Conservation (phyloP, 768 basidiomycete genomes). For the Tylopilus sp. region DNA sequence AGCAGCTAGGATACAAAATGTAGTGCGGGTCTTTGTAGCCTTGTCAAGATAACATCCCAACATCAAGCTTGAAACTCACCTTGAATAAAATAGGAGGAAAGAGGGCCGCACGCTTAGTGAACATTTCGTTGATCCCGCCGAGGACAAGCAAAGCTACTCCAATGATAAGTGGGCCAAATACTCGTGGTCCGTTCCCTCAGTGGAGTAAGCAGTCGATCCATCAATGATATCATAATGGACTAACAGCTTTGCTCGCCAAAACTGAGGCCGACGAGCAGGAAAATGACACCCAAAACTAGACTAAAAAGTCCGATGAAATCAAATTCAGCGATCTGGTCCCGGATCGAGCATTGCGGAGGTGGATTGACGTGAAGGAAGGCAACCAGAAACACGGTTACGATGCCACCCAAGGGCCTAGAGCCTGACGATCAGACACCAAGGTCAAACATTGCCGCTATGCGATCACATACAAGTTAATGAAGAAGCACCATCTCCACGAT, state of each 20-base stretch:
- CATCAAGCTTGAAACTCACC: slow-evolving; percentile 1
- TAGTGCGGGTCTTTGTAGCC: slow-evolving; percentile 58
- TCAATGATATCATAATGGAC: slow-evolving; percentile 37
- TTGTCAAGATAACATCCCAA: not conserved
- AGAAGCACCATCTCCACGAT: slow-evolving; percentile 84
- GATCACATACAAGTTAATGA: slow-evolving; percentile 58
- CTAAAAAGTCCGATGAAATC: slow-evolving; percentile 67
- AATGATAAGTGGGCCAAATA: slow-evolving; percentile 54
- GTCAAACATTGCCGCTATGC: slow-evolving; percentile 33
- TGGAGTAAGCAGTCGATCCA: not conserved
- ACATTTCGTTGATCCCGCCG: slow-evolving; percentile 53
- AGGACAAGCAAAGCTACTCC: slow-evolving; percentile 50
- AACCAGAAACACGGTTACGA: slow-evolving; percentile 59
- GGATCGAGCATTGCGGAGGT: slow-evolving; percentile 53
- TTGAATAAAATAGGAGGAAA: slow-evolving; percentile 59
- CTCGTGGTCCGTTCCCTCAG: slow-evolving; percentile 48
- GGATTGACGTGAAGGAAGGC: slow-evolving; percentile 76
- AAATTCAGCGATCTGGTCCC: slow-evolving; percentile 56
- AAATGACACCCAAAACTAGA: slow-evolving; percentile 62
- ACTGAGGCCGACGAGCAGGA: slow-evolving; percentile 68
- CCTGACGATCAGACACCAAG: not conserved
- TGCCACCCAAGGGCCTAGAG: slow-evolving; percentile 64
- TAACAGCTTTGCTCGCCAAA: slow-evolving; percentile 61
- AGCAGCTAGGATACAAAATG: slow-evolving; percentile 51
- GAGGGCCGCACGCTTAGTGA: slow-evolving; percentile 63